Base-by-base conservation (phyloP, 139 green algal species). In the Coelastrella sp. region DNA sequence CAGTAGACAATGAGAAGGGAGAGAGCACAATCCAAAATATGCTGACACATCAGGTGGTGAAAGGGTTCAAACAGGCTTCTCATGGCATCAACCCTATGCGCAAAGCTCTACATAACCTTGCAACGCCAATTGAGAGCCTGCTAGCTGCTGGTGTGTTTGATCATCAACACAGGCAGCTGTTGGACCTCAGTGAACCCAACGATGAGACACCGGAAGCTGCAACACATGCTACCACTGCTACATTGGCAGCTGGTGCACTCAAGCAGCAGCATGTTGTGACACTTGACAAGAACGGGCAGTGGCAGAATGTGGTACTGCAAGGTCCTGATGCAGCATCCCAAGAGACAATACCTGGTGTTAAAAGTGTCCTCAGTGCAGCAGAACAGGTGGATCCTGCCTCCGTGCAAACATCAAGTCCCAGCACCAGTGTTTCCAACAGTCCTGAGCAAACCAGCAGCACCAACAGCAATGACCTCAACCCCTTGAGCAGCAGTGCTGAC, bases 221-320 rank as follows among this genome's bases (percentile, higher is more conserved):
- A 48, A 38, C 32, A 78, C 37, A n/a, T n/a, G n/a, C n/a, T n/a
- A n/a, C 1, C 5, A 21, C 69, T 59, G 69, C 69, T 21, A 35
- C 23, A 62, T 4, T 21, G 57, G 38, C 4, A 38, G 25, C 23
- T 38, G 40, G 37, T 60, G 69, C 19, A 37, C n/a, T 35, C 51
- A 59, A 57, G 51, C 37, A 71, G 53, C 75, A 82, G 34, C 74
- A 82, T 50, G 35, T 82, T 23, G 27, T 80, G 15, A 40, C 30
- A 4, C 9, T 80, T 19, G 3, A 38, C 3, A 7, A 63, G 41
- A 9, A 23, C 7, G 71, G 69, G 6, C 38, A 79, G 25, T 63
- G n/a, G 71, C 71, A 78, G 25, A 34, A 60, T 37, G n/a, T 13
- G 11, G 17, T 27, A 5, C 53, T 64, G 7, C 53, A 64, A 0